Evolutionary conservation across 2,329 filamentous ascomycete genomes (phyloP).

Genomic region (Dothistroma septosporum): DNA sequence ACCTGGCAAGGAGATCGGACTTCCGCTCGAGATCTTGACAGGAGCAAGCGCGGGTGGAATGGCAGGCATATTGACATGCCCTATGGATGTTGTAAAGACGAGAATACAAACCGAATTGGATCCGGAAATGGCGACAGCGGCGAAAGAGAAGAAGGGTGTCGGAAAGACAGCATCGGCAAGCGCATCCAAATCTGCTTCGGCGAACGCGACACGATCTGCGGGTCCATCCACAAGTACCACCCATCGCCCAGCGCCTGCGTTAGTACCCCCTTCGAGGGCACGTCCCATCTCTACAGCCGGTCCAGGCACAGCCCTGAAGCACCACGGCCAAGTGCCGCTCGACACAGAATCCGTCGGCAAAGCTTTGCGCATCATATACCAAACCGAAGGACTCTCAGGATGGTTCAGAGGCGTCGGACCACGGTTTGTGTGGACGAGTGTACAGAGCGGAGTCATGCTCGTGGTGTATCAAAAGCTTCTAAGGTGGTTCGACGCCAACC

Average conservation of each 20-base stretch:
- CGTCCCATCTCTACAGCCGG: conserved; percentile 79
- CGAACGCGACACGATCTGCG: conserved; percentile 8
- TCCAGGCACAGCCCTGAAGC: conserved; percentile 75
- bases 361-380: conserved; percentile 82
- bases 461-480: conserved; percentile 89
- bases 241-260: conserved; percentile 15
- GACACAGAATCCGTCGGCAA: conserved; percentile 86
- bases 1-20: conserved; percentile 71
- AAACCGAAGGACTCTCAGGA: conserved; percentile 78
- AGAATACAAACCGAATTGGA: conserved; percentile 88
- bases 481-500: conserved; percentile 64
- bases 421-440: conserved; percentile 90
- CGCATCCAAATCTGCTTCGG: not conserved
- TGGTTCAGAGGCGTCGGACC: conserved; percentile 96
- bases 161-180: not conserved
- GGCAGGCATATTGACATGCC: conserved; percentile 90
- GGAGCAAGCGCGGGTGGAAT: conserved; percentile 86
- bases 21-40: conserved; percentile 80
- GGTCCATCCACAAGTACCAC: conserved; percentile 11
- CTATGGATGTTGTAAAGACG: conserved; percentile 95
- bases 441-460: conserved; percentile 94
- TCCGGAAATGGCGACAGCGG: conserved; percentile 40
- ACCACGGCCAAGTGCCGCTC: conserved; percentile 72
- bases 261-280: conserved; percentile 4
- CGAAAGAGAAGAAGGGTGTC: conserved; percentile 18